Percentiles rank a stretch among this genome's conserved stretches.
phyloP scores from a whole-genome alignment of 2,329 filamentous ascomycete genomes.

The Metarhizium album region DNA sequence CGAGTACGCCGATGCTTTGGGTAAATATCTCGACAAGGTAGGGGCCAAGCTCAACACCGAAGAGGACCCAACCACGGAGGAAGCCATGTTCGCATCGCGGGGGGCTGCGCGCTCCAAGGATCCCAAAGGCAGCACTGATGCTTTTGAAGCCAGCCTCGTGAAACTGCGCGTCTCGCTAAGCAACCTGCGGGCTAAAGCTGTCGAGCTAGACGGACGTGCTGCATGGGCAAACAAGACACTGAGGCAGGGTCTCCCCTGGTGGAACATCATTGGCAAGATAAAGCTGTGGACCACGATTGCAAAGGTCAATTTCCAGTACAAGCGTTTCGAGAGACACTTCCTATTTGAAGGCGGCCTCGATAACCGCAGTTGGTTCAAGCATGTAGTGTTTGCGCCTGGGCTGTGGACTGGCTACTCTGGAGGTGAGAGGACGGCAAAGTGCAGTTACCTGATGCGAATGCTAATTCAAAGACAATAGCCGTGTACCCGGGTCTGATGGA shows the following conservation, averaged over 20 bases:
- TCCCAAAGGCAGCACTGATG: conserved; percentile 23
- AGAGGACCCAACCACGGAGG: conserved; percentile 14
- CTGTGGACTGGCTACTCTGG: conserved; percentile 87
- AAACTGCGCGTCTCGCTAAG: conserved; percentile 27
- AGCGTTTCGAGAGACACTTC: conserved; percentile 72
- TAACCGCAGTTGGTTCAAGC: conserved; percentile 80
- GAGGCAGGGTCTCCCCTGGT: conserved; percentile 58
- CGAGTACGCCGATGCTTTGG: conserved; percentile 51
- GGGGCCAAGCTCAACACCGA: conserved; percentile 34
- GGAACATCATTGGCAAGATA: conserved; percentile 60
- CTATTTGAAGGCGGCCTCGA: conserved; percentile 68
- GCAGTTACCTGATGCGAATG: neutral
- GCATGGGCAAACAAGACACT: conserved; percentile 31
- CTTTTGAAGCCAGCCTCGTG: conserved; percentile 29
- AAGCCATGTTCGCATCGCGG: conserved; percentile 21
- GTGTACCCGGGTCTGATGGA: conserved; percentile 54
- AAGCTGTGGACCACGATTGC: conserved; percentile 53
- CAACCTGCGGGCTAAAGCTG: conserved; percentile 28
- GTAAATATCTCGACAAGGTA: conserved; percentile 39
- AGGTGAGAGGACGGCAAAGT: conserved; percentile 31
- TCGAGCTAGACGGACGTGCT: conserved; percentile 34
- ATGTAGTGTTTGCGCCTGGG: conserved; percentile 85
- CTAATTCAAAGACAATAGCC: conserved; percentile 26
- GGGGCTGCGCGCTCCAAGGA: conserved; percentile 14
- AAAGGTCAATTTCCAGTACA: conserved; percentile 68